These are phyloP conservation scores for Penicillium diatomitis DNA, from an alignment of 495 filamentous ascomycete species.

Conservation along the genomic window DNA sequence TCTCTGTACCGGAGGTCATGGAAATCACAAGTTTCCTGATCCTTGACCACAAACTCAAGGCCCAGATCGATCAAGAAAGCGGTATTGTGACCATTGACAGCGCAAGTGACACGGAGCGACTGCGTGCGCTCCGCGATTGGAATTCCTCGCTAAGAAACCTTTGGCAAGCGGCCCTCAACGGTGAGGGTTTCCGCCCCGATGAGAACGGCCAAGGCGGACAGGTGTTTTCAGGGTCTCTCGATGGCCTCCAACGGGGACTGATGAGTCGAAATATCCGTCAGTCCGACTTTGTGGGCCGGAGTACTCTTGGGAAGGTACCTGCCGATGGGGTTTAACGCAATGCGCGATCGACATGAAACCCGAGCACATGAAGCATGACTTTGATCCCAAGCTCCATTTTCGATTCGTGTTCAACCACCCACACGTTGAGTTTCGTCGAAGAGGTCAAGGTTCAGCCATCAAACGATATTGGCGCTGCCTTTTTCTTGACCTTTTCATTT, in stretches of 20 bases:
- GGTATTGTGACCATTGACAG: conserved; percentile 77
- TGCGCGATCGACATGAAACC: too few relatives aligned
- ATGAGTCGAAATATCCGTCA: too few relatives aligned
- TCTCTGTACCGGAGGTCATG: conserved; percentile 75
- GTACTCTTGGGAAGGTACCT: too few relatives aligned
- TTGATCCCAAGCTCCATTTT: too few relatives aligned
- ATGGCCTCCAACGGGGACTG: conserved; percentile 7
- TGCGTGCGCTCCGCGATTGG: conserved; percentile 66
- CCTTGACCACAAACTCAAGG: conserved; percentile 75
- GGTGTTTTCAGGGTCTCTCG: conserved; percentile 24
- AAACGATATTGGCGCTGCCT: too few relatives aligned
- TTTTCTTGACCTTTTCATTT: too few relatives aligned
- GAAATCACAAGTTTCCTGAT: conserved; percentile 92
- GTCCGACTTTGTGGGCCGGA: too few relatives aligned
- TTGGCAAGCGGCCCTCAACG: conserved; percentile 56
- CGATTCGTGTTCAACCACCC: too few relatives aligned
- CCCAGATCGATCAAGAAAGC: conserved; percentile 79
- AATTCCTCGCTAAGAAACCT: conserved; percentile 55
- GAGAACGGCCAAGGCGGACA: conserved; percentile 19
- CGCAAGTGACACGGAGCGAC: conserved; percentile 61
- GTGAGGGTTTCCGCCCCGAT: conserved; percentile 59
- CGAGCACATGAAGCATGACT: too few relatives aligned
- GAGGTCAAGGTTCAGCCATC: too few relatives aligned
- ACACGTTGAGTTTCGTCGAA: too few relatives aligned
- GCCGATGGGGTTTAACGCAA: too few relatives aligned